Base-by-base conservation (phyloP, 345 rosid species). In the Melastoma malabathricum region DNA sequence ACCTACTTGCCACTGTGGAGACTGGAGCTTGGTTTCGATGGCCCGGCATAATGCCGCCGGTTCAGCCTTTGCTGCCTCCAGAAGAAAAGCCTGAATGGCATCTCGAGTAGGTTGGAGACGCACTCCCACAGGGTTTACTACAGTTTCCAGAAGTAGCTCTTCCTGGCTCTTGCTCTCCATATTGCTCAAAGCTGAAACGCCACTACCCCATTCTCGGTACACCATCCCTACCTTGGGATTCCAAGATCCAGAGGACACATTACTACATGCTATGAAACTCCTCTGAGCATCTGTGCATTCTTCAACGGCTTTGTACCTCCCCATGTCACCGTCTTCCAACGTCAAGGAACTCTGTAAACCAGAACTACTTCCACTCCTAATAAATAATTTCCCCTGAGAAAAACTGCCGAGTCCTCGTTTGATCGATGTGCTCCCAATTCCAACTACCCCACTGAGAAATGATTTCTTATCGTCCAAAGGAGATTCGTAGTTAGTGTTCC, bases 101-200 rank as follows among this genome's bases (percentile, higher is more conserved):
- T 92, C 98, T 48, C 94, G 82, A 34, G 97, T 84, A 46, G 98
- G 97, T 64, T 92, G 95, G 52, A 92, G 65, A 19, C 98, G 94
- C 52, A 92, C 88, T 58, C 97, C 97, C 45, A 97, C 95, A 34
- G 88, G 70, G 59, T 94, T 88, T 43, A 88, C 97, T 62, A 93
- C 68, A 45, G 97, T 88, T 71, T 88, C 99, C 80, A 93, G 64
- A 62, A 93, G 68, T 60, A 76, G 77, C 69, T 88, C 99, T 59
- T 93, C 97, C 53, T 74, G 85, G 61, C 86, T 79, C 77, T 85
- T 50, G 43, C 20, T 64, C 68, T 59, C 82, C 15, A 71, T 15
- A 57, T 53, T 59, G 67, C 72, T 75, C 29, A 78, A 69, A 64
- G 68, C 67, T n/a, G 95, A 68, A 18, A 70, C 77, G 58, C 66